These are phyloP conservation scores for Juncus effusus DNA, from an alignment of 176 grass and related monocot genomes.

Conservation along the genomic window DNA sequence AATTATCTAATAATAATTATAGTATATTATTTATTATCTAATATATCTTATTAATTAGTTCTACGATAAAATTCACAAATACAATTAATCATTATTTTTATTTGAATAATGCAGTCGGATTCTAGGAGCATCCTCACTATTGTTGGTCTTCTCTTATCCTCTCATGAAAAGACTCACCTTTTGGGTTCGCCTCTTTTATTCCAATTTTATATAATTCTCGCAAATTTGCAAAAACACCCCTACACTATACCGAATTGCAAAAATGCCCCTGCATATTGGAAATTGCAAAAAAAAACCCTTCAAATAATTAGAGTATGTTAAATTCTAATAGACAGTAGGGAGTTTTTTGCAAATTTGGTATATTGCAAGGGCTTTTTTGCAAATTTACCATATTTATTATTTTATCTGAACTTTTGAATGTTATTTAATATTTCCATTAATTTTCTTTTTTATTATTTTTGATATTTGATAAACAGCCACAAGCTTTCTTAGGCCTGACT, in stretches of 20 bases:
- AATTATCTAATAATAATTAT: no score
- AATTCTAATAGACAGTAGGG: no score
- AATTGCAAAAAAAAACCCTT: no score
- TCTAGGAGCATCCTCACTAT: slow-evolving; percentile 71
- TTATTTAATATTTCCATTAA: no score
- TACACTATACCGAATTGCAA: background rate
- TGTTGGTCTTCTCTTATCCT: slow-evolving; percentile 85
- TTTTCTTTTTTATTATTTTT: background rate
- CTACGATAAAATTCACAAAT: background rate
- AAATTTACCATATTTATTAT: no score
- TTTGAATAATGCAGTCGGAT: slow-evolving; percentile 37
- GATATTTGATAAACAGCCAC: slow-evolving; percentile 50
- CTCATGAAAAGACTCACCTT: slow-evolving; percentile 90
- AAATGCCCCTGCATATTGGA: no score
- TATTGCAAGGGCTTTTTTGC: no score
- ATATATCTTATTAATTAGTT: background rate
- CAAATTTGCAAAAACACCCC: background rate
- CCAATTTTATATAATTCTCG: background rate
- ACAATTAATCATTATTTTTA: slow-evolving; percentile 24
- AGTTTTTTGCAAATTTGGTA: no score
- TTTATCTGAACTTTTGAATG: no score
- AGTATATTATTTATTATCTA: background rate
- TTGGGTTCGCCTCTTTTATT: slow-evolving; percentile 42
- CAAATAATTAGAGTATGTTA: no score
- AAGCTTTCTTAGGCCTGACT: slow-evolving; percentile 78